phyloP scores from a whole-genome alignment of 78 protist species.

The Dictyostelium intermedium region DNA sequence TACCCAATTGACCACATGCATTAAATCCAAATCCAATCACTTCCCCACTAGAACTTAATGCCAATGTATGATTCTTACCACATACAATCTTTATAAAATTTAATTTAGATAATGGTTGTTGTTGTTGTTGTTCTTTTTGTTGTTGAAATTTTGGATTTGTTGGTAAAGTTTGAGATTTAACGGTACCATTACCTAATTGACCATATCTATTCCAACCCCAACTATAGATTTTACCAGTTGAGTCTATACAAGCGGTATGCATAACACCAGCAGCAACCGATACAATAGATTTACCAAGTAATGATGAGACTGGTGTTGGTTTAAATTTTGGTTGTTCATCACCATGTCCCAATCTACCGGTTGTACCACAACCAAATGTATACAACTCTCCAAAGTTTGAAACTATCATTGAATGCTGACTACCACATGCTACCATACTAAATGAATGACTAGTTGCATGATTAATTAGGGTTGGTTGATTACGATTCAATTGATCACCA shows the following conservation, averaged over 20 bases:
- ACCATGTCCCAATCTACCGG: constrained; percentile 56
- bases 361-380: constrained; percentile 79
- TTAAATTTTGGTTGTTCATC: constrained; percentile 29
- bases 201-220: constrained; percentile 84
- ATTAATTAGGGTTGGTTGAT: background rate
- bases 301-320: constrained; percentile 14
- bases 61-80: constrained; percentile 77
- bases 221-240: constrained; percentile 33
- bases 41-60: constrained; percentile 3
- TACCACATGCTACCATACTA: constrained; percentile 40
- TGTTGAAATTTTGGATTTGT: background rate
- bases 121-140: background rate
- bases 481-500: constrained; percentile 29
- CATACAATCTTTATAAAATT: constrained; percentile 31
- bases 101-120: background rate
- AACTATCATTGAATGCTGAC: constrained; percentile 66
- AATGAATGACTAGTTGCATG: background rate
- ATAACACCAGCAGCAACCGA: constrained; percentile 25
- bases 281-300: constrained; percentile 45
- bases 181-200: constrained; percentile 64
- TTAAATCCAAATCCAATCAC: constrained; percentile 76
- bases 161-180: constrained; percentile 31
- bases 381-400: constrained; percentile 59
- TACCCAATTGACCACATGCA: constrained; percentile 82
- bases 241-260: constrained; percentile 37